phyloP scores from a whole-genome alignment of 176 grass and related monocot species.

The Carex kokanica region DNA sequence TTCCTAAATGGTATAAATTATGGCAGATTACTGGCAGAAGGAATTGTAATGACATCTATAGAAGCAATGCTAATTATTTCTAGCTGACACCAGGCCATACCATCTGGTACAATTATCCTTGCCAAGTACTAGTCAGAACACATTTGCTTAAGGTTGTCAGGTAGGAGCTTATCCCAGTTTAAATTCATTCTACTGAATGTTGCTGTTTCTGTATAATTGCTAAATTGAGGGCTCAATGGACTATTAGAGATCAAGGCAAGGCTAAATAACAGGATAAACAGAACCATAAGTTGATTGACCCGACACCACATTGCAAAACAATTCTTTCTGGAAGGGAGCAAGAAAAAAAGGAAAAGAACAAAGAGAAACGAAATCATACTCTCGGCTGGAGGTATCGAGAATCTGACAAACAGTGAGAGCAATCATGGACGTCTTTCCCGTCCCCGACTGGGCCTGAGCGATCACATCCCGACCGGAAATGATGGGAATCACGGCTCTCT shows the following conservation, averaged over 20 bases:
- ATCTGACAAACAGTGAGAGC: constrained; percentile 89
- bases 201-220: not conserved
- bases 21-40: not conserved
- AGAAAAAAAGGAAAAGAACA: not conserved
- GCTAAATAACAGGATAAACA: not conserved
- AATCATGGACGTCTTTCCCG: constrained; percentile 95
- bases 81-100: too few species aligned
- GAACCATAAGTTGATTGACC: not conserved
- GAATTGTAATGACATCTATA: not conserved
- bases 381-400: constrained; percentile 66
- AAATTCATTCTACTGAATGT: not conserved
- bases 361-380: constrained; percentile 37
- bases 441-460: constrained; percentile 93
- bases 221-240: not conserved
- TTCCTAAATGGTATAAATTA: not conserved
- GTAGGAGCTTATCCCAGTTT: too few species aligned
- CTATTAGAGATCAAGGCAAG: not conserved
- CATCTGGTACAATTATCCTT: not conserved
- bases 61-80: not conserved
- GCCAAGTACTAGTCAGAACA: not conserved
- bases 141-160: not conserved
- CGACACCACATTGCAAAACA: not conserved
- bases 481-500: constrained; percentile 90
- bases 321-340: not conserved
- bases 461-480: constrained; percentile 85